Base-by-base conservation (phyloP, 441 rosid species). In the Eruca vesicaria region DNA sequence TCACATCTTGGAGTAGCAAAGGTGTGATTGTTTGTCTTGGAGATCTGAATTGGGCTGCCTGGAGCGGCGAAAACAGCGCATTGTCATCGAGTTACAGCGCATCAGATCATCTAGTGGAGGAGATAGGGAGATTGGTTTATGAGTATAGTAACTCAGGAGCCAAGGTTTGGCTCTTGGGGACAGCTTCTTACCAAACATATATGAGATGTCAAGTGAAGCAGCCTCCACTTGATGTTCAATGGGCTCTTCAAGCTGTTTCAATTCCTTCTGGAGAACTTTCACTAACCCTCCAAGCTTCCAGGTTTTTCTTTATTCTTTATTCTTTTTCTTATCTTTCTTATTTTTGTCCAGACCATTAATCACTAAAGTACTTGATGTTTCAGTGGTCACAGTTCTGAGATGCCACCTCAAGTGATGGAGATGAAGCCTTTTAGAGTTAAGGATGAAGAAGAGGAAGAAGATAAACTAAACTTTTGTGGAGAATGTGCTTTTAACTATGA, bases 231-330 rank as follows among this genome's bases (percentile, higher is more conserved):
- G 98, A 93, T 78, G 75, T 79, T 70, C 91, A 90, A 63, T 91
- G 98, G 98, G 78, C 82, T 69, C 85, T 91, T 76, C 94, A 90
- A 81, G 89, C 94, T 75, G 90, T 91, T 72, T 87, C 96, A 12
- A 78, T 91, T 83, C 98, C 97, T n/a, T 86, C 97, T 7, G 88
- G 87, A 66, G 98, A 87, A 62, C 92, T 94, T 80, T 88, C 86
- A 15, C 72, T 94, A 74, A 86, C 86, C 73, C 96, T 94, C 75
- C 92, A 89, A 74, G 86, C 83, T 76, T 78, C 96, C 68, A 89
- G 98, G 98, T 93, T 61, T 41, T 5, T 76, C 9, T 43, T 36
- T 16, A 6, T 16, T 19, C 4, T 6, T 19, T 18, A 31, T 45
- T 65, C 15, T n/a, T 26, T 0, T 12, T 35, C 31, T 2, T 12